Evolutionary conservation across 305 asterid genomes (phyloP).

Genomic region (Fraxinus floribunda): DNA sequence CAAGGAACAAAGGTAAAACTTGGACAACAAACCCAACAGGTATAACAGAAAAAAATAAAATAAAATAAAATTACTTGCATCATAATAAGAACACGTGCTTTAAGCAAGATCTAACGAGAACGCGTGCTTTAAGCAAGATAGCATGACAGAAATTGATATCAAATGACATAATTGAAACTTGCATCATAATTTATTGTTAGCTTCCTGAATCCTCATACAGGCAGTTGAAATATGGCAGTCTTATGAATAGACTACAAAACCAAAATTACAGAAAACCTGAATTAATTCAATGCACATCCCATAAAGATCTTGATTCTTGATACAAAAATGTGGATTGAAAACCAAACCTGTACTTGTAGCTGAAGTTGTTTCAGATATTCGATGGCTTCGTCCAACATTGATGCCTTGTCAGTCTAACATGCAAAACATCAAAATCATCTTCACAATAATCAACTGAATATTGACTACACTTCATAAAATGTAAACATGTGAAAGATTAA

Average conservation of each 20-base stretch:
- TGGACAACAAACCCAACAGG: neutral
- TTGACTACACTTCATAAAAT: neutral
- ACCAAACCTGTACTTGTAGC: slow-evolving; percentile 86
- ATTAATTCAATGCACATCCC: neutral
- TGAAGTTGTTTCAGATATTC: slow-evolving; percentile 98
- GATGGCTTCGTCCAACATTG: slow-evolving; percentile 98
- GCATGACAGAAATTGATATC: neutral
- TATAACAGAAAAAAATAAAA: neutral
- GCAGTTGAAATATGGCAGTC: neutral
- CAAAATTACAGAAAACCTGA: neutral
- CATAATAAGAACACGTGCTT: too few relatives aligned
- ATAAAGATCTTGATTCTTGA: neutral
- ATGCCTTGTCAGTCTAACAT: slow-evolving; percentile 90
- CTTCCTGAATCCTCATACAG: neutral
- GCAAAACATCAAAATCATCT: slow-evolving; percentile 21
- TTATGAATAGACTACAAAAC: neutral
- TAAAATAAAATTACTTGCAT: too few relatives aligned
- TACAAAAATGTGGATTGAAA: neutral
- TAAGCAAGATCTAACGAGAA: neutral
- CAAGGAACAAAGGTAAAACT: neutral
- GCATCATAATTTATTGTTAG: neutral
- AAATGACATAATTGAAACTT: neutral
- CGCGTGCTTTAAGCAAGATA: neutral
- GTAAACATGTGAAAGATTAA: neutral
- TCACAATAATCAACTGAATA: neutral